phyloP scores from a whole-genome alignment of 495 filamentous ascomycete species.

The Penicillium pancosmium region DNA sequence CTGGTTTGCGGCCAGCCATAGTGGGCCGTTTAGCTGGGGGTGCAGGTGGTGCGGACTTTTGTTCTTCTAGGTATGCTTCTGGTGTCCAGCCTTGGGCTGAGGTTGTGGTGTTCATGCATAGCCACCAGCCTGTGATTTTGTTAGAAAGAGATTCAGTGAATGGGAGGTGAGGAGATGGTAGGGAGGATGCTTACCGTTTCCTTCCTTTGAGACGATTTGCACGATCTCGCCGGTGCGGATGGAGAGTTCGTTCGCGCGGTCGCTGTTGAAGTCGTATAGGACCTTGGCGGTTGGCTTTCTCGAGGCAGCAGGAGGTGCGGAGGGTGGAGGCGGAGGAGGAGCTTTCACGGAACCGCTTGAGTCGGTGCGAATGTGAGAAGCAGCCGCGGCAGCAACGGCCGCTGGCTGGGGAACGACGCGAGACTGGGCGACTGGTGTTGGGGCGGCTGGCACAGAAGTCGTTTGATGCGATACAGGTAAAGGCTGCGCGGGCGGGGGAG shows the following conservation, averaged over 20 bases:
- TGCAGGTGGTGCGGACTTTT: conserved; percentile 64
- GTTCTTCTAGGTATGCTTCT: conserved; percentile 87
- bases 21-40: conserved; percentile 87
- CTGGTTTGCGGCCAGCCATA: conserved; percentile 65
- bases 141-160: conserved; percentile 24
- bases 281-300: conserved; percentile 77
- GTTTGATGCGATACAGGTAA: conserved; percentile 11
- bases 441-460: conserved; percentile 2
- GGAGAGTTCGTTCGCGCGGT: conserved; percentile 76
- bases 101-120: conserved; percentile 68
- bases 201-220: conserved; percentile 84
- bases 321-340: conserved; percentile 72
- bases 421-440: conserved; percentile 27
- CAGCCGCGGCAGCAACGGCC: conserved; percentile 45
- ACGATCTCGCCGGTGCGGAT: conserved; percentile 78
- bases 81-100: conserved; percentile 87
- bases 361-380: conserved; percentile 55
- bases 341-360: conserved; percentile 60
- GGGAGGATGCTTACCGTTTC: conserved; percentile 69
- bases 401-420: conserved; percentile 39
- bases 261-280: conserved; percentile 84
- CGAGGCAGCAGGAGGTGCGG: conserved; percentile 62
- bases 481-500: conserved; percentile 37
- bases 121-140: conserved; percentile 79
- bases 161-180: conserved; percentile 1